Conservation (phyloP, 768 basidiomycete species). For the Xanthoconium purpureum region DNA sequence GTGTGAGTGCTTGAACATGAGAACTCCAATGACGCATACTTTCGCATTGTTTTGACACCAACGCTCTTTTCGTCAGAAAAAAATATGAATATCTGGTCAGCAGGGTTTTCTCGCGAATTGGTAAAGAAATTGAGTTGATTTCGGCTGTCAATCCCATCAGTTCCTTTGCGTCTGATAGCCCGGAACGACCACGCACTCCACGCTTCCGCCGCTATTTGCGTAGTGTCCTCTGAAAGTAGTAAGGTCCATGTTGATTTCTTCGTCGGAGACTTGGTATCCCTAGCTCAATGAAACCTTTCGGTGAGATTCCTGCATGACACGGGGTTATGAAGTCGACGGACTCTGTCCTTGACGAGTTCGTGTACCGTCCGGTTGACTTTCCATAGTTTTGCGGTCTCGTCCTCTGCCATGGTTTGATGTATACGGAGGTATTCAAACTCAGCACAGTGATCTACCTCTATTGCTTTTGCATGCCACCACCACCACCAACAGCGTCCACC, state of each 20-base stretch:
- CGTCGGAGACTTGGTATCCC: slow-evolving; percentile 93
- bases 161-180: slow-evolving; percentile 2
- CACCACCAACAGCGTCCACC: slow-evolving; percentile 34
- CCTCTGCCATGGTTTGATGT: slow-evolving; percentile 58
- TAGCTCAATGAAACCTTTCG: slow-evolving; percentile 32
- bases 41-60: slow-evolving; percentile 96
- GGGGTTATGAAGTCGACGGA: slow-evolving; percentile 33
- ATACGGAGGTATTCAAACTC: slow-evolving; percentile 51
- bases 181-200: slow-evolving; percentile 66
- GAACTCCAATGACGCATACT: slow-evolving; percentile 49
- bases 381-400: slow-evolving; percentile 89
- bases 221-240: slow-evolving; percentile 71
- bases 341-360: slow-evolving; percentile 94
- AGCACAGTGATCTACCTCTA: slow-evolving; percentile 31
- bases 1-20: slow-evolving; percentile 10
- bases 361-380: slow-evolving; percentile 95
- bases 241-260: slow-evolving; percentile 89
- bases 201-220: slow-evolving; percentile 65
- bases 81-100: slow-evolving; percentile 87
- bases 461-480: slow-evolving; percentile 38
- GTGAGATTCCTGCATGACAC: slow-evolving; percentile 16
- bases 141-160: slow-evolving; percentile 52
- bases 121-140: slow-evolving; percentile 89
- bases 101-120: slow-evolving; percentile 58
- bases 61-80: slow-evolving; percentile 96